A percentile compares a stretch with the other conserved stretches of the same genome.
Conservation (phyloP, 179 eudicot genomes). For the Carnegiea gigantea region DNA sequence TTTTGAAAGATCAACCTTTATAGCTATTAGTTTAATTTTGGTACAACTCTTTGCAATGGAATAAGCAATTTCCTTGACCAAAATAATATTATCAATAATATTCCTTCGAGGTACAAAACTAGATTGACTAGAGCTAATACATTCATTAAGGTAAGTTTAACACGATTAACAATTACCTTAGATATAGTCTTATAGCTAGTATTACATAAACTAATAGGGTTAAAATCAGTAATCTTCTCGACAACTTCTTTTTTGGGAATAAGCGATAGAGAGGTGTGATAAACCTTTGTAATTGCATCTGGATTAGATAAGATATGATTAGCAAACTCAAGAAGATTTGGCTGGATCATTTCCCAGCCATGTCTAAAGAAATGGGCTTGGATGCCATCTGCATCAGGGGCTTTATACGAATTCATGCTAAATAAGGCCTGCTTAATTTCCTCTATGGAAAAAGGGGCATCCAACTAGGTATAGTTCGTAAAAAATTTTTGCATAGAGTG, state of each 20-base stretch:
- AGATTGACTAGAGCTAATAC: background rate
- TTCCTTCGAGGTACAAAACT: background rate
- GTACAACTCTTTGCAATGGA: background rate
- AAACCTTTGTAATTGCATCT: background rate
- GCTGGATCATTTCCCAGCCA: background rate
- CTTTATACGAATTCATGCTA: background rate
- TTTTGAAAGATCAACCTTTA: background rate
- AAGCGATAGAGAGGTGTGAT: background rate
- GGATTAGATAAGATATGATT: background rate
- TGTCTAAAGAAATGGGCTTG: background rate
- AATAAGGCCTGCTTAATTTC: background rate
- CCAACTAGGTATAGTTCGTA: background rate
- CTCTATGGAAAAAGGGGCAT: too few species aligned
- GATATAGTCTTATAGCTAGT: background rate
- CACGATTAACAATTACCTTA: background rate
- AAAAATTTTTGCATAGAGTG: too few species aligned
- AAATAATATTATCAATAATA: background rate
- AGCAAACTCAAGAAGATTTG: background rate
- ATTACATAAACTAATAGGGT: background rate
- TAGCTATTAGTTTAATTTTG: background rate
- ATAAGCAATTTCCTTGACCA: slow-evolving; percentile 3
- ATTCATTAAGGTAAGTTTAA: background rate
- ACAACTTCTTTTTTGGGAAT: background rate
- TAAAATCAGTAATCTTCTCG: background rate
- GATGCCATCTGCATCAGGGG: background rate